phyloP scores from a whole-genome alignment of 495 filamentous ascomycete genomes.

The Pyrenula massariospora region DNA sequence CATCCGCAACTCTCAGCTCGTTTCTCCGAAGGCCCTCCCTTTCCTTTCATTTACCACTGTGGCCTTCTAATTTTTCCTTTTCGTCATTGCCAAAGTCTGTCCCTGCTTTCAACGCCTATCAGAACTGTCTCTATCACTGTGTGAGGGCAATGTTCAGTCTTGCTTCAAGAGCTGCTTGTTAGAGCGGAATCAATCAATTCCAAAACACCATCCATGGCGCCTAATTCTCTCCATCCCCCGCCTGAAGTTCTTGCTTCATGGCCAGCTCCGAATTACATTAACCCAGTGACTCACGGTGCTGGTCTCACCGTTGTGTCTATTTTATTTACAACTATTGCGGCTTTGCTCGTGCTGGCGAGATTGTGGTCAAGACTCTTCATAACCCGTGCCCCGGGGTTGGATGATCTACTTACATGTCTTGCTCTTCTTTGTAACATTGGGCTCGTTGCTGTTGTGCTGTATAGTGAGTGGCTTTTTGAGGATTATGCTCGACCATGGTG shows the following conservation, averaged over 20 bases:
- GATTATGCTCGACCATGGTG: not conserved
- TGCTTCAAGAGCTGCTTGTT: not conserved
- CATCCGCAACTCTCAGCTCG: not conserved
- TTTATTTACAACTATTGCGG: constrained; percentile 23
- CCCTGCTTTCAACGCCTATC: no score
- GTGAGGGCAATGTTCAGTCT: no score
- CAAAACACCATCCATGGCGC: not conserved
- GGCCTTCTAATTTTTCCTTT: not conserved
- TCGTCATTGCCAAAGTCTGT: not conserved
- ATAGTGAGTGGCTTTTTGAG: not conserved
- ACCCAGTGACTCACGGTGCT: constrained; percentile 39
- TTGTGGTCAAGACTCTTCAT: not conserved
- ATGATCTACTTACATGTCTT: not conserved
- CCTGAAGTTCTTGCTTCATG: constrained; percentile 26
- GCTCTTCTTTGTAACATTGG: not conserved
- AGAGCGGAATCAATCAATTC: no score
- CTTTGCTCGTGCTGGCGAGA: constrained; percentile 8
- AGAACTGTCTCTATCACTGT: no score
- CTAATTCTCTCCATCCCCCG: not conserved
- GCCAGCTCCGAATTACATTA: constrained; percentile 42
- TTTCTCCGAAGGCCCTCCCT: not conserved
- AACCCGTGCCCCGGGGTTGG: not conserved
- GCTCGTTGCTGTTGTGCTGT: not conserved
- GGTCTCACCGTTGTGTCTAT: constrained; percentile 29
- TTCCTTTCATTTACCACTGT: not conserved